These are phyloP conservation scores for Lactifluus piperatus DNA, from an alignment of 768 basidiomycete genomes.

Conservation along the genomic window DNA sequence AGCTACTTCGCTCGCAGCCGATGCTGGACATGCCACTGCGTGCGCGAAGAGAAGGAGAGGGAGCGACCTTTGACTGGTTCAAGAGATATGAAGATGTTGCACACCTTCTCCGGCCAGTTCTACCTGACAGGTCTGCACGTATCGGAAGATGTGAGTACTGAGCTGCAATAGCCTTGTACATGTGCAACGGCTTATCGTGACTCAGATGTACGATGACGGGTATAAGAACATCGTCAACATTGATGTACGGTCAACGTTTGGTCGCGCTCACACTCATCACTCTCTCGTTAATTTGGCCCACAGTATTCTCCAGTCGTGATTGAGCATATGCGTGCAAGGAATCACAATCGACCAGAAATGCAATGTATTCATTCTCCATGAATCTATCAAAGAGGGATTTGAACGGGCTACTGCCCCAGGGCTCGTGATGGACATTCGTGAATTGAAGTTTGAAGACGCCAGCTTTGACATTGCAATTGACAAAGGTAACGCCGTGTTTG, in stretches of 20 bases:
- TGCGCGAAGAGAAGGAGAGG: conserved; percentile 43
- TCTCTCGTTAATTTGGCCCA: not conserved
- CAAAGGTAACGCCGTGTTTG: conserved; percentile 42
- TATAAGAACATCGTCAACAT: conserved; percentile 73
- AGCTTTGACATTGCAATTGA: conserved; percentile 78
- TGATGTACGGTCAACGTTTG: conserved; percentile 42
- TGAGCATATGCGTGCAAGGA: conserved; percentile 57
- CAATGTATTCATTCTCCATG: conserved; percentile 38
- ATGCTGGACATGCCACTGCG: conserved; percentile 1
- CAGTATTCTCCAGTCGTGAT: conserved; percentile 74
- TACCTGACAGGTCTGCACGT: conserved; percentile 50
- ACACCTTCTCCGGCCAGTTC: conserved; percentile 45
- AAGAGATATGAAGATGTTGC: conserved; percentile 73
- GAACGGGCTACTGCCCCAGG: conserved; percentile 34
- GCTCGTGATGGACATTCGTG: conserved; percentile 78
- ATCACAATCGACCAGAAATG: conserved; percentile 56
- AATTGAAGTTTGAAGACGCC: conserved; percentile 47
- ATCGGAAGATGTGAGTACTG: conserved; percentile 57
- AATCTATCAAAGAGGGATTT: not conserved
- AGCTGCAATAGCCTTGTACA: not conserved
- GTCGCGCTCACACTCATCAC: not conserved
- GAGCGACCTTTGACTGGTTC: conserved; percentile 78
- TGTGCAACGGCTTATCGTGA: no score
- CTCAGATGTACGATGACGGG: conserved; percentile 80
- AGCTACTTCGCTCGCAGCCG: not conserved